These are phyloP conservation scores for Colletotrichum gloeosporioides DNA, from an alignment of 2,329 filamentous ascomycete species.

Conservation along the genomic window DNA sequence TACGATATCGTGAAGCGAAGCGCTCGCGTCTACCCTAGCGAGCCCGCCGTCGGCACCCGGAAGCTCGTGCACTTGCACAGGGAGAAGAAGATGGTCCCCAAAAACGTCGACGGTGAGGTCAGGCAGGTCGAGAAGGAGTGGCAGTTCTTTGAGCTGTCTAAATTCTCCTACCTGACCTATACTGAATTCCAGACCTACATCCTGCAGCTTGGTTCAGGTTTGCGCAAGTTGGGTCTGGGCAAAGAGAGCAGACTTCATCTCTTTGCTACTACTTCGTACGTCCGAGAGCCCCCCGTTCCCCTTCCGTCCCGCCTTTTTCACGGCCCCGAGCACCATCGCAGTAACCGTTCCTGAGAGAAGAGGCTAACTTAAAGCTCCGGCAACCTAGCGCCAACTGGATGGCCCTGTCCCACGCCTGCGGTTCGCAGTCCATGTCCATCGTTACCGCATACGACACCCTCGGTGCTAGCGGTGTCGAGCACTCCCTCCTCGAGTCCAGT, in stretches of 20 bases:
- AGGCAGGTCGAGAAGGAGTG: conserved; percentile 87
- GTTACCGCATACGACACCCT: conserved; percentile 96
- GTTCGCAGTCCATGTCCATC: conserved; percentile 87
- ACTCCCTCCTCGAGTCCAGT: conserved; percentile 83
- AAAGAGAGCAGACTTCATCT: conserved; percentile 63
- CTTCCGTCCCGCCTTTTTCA: not conserved
- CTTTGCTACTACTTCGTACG: conserved; percentile 81
- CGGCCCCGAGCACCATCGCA: not conserved
- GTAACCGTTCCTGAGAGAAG: not conserved
- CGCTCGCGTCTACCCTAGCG: conserved; percentile 66
- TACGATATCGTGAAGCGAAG: conserved; percentile 79
- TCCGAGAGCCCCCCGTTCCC: conserved; percentile 6
- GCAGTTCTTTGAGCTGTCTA: conserved; percentile 85
- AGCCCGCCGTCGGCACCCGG: conserved; percentile 72
- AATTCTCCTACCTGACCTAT: conserved; percentile 79
- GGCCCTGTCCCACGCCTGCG: conserved; percentile 75
- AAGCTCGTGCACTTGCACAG: conserved; percentile 78
- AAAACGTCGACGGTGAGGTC: conserved; percentile 82
- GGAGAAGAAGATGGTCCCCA: conserved; percentile 89
- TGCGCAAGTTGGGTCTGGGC: conserved; percentile 67
- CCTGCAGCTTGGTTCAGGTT: conserved; percentile 72
- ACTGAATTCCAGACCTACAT: conserved; percentile 77
- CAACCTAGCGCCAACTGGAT: conserved; percentile 77
- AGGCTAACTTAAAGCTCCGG: conserved; percentile 16
- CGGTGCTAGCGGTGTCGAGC: conserved; percentile 81